These are phyloP conservation scores for Escovopsis sp. DNA, from an alignment of 2,329 filamentous ascomycete species.

Conservation along the genomic window DNA sequence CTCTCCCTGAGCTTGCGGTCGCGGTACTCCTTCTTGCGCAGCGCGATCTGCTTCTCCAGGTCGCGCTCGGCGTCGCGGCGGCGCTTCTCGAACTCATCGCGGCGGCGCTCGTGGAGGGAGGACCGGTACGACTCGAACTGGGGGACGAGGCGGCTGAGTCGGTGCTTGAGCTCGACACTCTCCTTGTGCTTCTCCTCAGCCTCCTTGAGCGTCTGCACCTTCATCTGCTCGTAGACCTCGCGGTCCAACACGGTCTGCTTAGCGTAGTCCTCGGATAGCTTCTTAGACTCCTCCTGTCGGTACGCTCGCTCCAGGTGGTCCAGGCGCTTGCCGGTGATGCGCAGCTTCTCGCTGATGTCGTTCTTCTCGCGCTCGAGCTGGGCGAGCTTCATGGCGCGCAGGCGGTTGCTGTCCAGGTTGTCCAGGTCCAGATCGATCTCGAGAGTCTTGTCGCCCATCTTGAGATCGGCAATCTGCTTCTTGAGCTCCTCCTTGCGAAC, in stretches of 20 bases:
- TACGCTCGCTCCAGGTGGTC: conserved; percentile 96
- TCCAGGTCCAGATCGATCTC: conserved; percentile 70
- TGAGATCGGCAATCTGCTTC: conserved; percentile 81
- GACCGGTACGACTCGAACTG: conserved; percentile 71
- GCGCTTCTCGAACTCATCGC: conserved; percentile 90
- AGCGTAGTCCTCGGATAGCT: conserved; percentile 73
- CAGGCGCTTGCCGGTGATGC: conserved; percentile 85
- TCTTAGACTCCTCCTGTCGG: conserved; percentile 89
- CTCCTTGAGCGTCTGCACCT: conserved; percentile 62
- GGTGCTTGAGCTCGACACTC: conserved; percentile 84
- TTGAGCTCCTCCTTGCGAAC: conserved; percentile 88
- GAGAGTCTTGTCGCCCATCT: conserved; percentile 64
- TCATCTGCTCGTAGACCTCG: conserved; percentile 65
- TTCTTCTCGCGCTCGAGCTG: conserved; percentile 98
- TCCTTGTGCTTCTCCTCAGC: conserved; percentile 81
- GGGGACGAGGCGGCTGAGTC: conserved; percentile 71
- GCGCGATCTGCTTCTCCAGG: conserved; percentile 78
- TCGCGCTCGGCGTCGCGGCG: conserved; percentile 84
- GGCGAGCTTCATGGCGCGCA: conserved; percentile 86
- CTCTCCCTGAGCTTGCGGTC: conserved; percentile 73
- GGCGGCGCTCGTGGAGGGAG: conserved; percentile 70
- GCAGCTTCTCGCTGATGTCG: conserved; percentile 78
- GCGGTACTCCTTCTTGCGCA: conserved; percentile 74
- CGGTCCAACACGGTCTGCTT: conserved; percentile 65
- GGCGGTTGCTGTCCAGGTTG: conserved; percentile 73